Evolutionary conservation across 1,139 yeast species (phyloP).

Genomic region (Pneumocystis murina): DNA sequence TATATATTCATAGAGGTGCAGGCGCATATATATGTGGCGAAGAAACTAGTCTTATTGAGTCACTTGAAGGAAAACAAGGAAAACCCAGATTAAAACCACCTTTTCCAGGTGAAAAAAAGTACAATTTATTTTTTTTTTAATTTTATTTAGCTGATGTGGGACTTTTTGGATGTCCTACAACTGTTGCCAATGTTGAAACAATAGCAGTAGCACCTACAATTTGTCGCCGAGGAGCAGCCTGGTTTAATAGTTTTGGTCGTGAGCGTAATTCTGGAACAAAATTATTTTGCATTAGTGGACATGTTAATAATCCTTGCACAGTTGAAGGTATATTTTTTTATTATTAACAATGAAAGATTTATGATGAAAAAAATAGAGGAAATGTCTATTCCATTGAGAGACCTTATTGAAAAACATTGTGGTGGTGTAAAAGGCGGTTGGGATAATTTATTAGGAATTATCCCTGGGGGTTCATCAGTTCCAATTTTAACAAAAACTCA

Average conservation of each 20-base stretch:
- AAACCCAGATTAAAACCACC: constrained; percentile 88
- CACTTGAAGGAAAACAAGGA: constrained; percentile 81
- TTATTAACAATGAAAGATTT: neutral
- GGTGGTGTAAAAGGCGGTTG: constrained; percentile 85
- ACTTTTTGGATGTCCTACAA: constrained; percentile 75
- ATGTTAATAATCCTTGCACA: constrained; percentile 80
- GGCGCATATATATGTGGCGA: constrained; percentile 88
- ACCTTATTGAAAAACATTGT: constrained; percentile 70
- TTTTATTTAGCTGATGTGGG: constrained; percentile 56
- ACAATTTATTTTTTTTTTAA: neutral
- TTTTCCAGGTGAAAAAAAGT: constrained; percentile 36
- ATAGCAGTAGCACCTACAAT: constrained; percentile 81
- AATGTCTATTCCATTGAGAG: constrained; percentile 74
- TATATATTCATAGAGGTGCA: constrained; percentile 76
- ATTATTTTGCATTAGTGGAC: constrained; percentile 74
- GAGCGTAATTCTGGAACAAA: constrained; percentile 73
- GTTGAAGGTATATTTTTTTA: constrained; percentile 35
- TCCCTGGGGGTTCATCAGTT: constrained; percentile 82
- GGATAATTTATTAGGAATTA: constrained; percentile 73
- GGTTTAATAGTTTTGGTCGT: constrained; percentile 74
- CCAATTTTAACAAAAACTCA: constrained; percentile 57
- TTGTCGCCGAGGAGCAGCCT: constrained; percentile 72
- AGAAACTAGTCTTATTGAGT: constrained; percentile 76
- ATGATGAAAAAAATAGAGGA: constrained; percentile 35
- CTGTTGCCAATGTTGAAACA: constrained; percentile 80